phyloP scores from a whole-genome alignment of 2,329 filamentous ascomycete genomes.

The Colletotrichum incanum region DNA sequence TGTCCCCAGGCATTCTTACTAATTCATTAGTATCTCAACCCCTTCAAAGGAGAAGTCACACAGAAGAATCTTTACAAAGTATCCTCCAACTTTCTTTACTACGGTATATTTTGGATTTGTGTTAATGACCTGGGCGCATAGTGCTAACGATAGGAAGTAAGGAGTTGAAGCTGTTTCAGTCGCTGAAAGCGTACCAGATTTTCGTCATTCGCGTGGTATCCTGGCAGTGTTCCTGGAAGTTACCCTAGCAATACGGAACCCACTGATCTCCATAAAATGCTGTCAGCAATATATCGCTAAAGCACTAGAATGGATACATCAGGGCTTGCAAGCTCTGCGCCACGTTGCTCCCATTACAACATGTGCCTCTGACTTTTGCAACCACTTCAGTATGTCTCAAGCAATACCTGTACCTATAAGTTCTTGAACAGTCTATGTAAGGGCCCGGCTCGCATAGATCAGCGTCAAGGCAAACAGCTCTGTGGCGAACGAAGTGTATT shows the following conservation, averaged over 20 bases:
- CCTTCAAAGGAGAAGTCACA: background rate
- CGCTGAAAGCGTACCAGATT: background rate
- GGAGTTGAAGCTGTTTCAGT: background rate
- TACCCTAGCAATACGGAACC: constrained; percentile 5
- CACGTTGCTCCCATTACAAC: background rate
- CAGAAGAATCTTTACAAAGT: too few relatives aligned
- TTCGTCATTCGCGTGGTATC: background rate
- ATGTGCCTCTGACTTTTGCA: background rate
- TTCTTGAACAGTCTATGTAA: too few relatives aligned
- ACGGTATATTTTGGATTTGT: too few relatives aligned
- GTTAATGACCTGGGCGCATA: background rate
- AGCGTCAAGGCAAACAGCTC: background rate
- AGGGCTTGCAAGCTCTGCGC: background rate
- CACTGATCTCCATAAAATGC: constrained; percentile 12
- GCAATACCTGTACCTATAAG: background rate
- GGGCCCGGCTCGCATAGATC: background rate
- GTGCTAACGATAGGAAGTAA: background rate
- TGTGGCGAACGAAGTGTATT: background rate
- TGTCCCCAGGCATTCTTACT: background rate
- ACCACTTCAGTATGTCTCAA: background rate
- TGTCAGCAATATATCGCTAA: constrained; percentile 3
- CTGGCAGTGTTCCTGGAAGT: background rate
- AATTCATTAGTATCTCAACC: background rate
- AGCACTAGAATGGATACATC: background rate
- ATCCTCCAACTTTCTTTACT: background rate